These are phyloP conservation scores for Calamus simplicifolius DNA, from an alignment of 176 grass and related monocot species.

Conservation along the genomic window DNA sequence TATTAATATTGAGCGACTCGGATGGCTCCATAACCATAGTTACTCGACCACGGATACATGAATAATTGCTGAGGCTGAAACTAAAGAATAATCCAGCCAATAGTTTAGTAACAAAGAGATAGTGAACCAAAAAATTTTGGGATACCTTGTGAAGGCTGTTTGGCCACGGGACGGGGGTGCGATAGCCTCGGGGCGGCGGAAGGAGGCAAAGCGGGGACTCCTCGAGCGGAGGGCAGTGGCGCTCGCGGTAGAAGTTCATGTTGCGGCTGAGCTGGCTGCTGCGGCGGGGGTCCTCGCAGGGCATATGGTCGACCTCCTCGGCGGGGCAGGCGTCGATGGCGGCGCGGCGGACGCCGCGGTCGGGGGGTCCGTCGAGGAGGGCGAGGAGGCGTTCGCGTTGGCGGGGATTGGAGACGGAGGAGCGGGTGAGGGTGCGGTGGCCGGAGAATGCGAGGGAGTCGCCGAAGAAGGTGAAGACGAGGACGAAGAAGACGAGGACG, in stretches of 20 bases:
- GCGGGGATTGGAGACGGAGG: constrained; percentile 1
- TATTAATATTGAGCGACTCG: too few relatives aligned
- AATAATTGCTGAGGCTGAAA: too few relatives aligned
- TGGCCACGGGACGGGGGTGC: constrained; percentile 57
- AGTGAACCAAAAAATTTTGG: neutral
- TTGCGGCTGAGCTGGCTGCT: constrained; percentile 80
- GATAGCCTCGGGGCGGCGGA: constrained; percentile 61
- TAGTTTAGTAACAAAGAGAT: too few relatives aligned
- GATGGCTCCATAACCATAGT: too few relatives aligned
- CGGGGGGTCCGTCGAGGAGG: constrained; percentile 7
- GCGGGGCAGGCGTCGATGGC: constrained; percentile 41
- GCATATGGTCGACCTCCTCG: constrained; percentile 75
- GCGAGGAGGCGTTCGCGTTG: constrained; percentile 8
- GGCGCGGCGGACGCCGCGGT: neutral
- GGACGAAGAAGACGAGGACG: constrained; percentile 69
- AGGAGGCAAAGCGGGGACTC: constrained; percentile 60
- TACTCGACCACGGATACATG: too few relatives aligned
- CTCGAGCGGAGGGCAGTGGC: constrained; percentile 50
- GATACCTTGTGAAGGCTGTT: constrained; percentile 82
- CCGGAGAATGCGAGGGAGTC: constrained; percentile 21
- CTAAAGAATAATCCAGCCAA: too few relatives aligned
- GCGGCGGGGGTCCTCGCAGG: constrained; percentile 77
- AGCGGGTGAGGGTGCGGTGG: constrained; percentile 15
- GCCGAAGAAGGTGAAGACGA: constrained; percentile 64
- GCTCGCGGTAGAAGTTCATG: constrained; percentile 94